Base-by-base conservation (phyloP, 2,329 filamentous ascomycete genomes). In the Fusarium kyushuense region DNA sequence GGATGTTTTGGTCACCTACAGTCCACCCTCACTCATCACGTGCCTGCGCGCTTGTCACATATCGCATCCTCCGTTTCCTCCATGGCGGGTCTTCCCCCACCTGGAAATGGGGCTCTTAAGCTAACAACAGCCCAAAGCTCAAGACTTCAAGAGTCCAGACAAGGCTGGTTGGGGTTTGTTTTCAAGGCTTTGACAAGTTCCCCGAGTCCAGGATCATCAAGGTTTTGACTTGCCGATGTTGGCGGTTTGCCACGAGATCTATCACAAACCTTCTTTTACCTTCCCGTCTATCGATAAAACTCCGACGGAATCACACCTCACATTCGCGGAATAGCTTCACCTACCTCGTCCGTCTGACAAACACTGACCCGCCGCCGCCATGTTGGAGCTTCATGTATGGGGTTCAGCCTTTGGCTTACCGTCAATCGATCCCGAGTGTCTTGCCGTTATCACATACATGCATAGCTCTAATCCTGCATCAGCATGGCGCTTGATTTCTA, bases 401-500 rank as follows among this genome's bases (percentile, higher is more conserved):
- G 94, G 94, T 49, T 90, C 93, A 55, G 94, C 92, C 40, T 97
- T 97, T 78, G 90, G 89, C 40, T 87, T 97, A 43, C 90, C 95
- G 16, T 98, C 96, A 42, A 91, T 98, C 74, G 94, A 98, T 75
- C 85, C 95, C 45, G 92, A 97, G 82, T 98, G 94, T 76, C 87
- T 97, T 63, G 94, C 94, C 29, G 85, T 91, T 42, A 89, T 97
- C 70, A 89, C 92, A 54, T 94, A 94, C 77, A 84, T 97, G 58
- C 86, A 88, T 63, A 83, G 88, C 72, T 85, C 85, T 59, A 82
- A 92, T 25, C 85, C 87, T 58, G 79, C 83, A 47, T 80, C 86
- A 71, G 76, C 76, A 45, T 97, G 92, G 91, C 84, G 86, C 66
- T 81, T 96, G 65, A 82, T 96, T 69, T 87, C 90, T 43, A 91